phyloP scores from a whole-genome alignment of 148 eudicot species.

The Beta vulgaris region DNA sequence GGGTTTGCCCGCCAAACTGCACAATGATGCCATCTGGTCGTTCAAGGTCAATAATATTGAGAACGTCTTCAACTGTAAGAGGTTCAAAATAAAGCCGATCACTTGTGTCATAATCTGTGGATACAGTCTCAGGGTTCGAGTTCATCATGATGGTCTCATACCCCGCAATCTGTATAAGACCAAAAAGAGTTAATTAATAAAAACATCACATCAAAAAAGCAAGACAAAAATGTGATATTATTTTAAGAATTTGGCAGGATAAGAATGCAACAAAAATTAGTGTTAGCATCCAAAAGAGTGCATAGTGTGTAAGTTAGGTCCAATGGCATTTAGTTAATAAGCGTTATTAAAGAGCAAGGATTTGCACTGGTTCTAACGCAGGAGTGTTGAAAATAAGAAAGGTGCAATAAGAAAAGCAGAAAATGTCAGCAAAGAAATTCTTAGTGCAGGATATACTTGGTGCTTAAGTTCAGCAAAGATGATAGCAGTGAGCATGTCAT shows the following conservation, averaged over 20 bases:
- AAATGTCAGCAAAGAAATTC: neutral
- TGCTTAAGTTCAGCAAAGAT: too few species aligned
- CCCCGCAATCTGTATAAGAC: conserved; percentile 64
- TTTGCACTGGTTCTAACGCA: neutral
- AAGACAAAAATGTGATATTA: neutral
- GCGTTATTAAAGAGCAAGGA: neutral
- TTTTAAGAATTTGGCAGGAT: neutral
- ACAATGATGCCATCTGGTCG: conserved; percentile 95
- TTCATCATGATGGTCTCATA: conserved; percentile 99
- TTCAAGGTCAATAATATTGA: conserved; percentile 90
- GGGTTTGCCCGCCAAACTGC: conserved; percentile 99
- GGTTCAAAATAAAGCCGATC: conserved; percentile 97
- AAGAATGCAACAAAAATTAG: neutral
- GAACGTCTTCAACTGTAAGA: conserved; percentile 93
- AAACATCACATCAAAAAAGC: neutral
- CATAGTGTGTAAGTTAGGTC: neutral
- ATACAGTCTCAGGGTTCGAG: conserved; percentile 98
- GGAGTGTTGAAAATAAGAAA: too few species aligned
- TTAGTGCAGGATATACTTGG: neutral
- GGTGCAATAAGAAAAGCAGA: too few species aligned
- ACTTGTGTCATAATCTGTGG: conserved; percentile 97
- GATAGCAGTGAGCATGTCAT: too few species aligned
- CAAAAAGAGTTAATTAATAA: conserved; percentile 12
- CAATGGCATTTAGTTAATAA: neutral
- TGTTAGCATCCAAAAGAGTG: neutral